phyloP scores from a whole-genome alignment of 768 basidiomycete species.

The Gloeopeniophorella convolvens region DNA sequence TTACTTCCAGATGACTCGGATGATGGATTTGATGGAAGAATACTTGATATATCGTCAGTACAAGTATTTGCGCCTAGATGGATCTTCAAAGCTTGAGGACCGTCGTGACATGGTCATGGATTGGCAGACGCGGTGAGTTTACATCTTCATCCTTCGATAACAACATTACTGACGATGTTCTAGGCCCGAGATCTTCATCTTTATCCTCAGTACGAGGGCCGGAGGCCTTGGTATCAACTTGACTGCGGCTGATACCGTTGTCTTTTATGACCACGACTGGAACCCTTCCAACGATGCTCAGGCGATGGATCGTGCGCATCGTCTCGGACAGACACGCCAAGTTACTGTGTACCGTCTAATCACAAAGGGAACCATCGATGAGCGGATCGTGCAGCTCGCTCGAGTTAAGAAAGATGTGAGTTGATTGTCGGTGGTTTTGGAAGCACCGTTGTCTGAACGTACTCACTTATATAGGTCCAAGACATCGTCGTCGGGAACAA shows the following conservation, averaged over 20 bases:
- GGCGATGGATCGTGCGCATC: conserved; percentile 97
- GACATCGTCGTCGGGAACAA: conserved; percentile 99
- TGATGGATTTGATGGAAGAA: conserved; percentile 99
- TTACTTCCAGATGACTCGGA: conserved; percentile 99
- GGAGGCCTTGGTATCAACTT: conserved; percentile 96
- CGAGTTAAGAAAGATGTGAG: conserved; percentile 94
- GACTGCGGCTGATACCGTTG: conserved; percentile 91
- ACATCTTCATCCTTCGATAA: not conserved
- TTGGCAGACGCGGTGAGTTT: conserved; percentile 88
- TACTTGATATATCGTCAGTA: conserved; percentile 96
- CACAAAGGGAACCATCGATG: conserved; percentile 91
- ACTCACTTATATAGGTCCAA: conserved; percentile 64
- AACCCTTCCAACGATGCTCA: conserved; percentile 98
- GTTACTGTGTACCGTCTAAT: conserved; percentile 95
- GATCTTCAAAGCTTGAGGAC: conserved; percentile 91
- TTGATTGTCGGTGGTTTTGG: conserved; percentile 7
- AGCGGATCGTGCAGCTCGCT: conserved; percentile 93
- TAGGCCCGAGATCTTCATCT: conserved; percentile 84
- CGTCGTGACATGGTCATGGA: conserved; percentile 98
- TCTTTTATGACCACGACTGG: conserved; percentile 95
- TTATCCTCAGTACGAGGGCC: conserved; percentile 87
- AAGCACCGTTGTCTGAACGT: conserved; percentile 11
- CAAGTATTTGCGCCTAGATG: conserved; percentile 90
- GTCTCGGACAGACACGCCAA: conserved; percentile 93
- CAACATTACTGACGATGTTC: conserved; percentile 2